phyloP scores from a whole-genome alignment of 345 rosid species.

The Lagerstroemia speciosa region DNA sequence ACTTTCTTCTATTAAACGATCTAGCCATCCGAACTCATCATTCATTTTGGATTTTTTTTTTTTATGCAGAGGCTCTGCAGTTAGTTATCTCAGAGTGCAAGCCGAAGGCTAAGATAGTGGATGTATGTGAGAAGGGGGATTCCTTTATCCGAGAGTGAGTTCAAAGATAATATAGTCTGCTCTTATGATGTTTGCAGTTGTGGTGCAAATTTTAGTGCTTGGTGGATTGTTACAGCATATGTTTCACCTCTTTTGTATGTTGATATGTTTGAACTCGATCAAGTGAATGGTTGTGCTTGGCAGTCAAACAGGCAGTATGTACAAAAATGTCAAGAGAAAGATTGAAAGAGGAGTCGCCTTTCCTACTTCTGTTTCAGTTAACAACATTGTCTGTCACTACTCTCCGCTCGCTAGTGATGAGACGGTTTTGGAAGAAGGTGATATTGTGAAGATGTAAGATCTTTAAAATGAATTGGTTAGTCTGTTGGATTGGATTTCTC shows the following conservation, averaged over 20 bases:
- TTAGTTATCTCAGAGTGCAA: conserved; percentile 67
- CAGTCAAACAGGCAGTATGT: conserved; percentile 87
- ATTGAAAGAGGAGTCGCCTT: conserved; percentile 89
- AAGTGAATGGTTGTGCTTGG: background rate
- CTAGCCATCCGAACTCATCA: background rate
- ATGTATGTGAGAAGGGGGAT: conserved; percentile 85
- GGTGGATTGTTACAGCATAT: background rate
- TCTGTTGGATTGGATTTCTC: background rate
- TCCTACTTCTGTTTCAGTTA: conserved; percentile 88
- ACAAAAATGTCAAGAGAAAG: conserved; percentile 92
- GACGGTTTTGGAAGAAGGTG: conserved; percentile 72
- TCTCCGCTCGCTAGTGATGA: conserved; percentile 89
- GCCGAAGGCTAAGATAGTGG: conserved; percentile 79
- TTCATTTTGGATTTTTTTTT: background rate
- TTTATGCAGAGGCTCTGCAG: conserved; percentile 75
- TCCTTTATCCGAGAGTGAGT: conserved; percentile 76
- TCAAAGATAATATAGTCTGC: background rate
- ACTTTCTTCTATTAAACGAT: background rate
- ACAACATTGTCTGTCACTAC: conserved; percentile 77
- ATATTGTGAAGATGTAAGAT: conserved; percentile 77
- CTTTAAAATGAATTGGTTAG: background rate
- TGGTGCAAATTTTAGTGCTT: background rate
- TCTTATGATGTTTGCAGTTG: background rate
- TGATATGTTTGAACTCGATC: background rate
- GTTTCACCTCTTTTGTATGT: background rate